phyloP scores from a whole-genome alignment of 306 rosid species.

The Hippophae gyantsensis region DNA sequence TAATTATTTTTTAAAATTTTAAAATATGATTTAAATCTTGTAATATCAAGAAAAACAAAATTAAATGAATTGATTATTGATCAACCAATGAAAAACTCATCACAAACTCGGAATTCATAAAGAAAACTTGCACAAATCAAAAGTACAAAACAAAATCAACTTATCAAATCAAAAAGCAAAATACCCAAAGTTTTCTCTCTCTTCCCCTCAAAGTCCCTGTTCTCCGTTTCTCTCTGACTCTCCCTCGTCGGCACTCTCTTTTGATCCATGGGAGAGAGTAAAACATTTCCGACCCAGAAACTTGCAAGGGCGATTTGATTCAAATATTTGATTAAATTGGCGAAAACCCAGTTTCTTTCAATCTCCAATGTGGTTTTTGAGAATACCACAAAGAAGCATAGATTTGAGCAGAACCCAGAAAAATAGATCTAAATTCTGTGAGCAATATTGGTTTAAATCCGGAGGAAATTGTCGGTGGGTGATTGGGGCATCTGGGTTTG shows the following conservation, averaged over 20 bases:
- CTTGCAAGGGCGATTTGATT: constrained; percentile 2
- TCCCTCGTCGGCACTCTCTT: constrained; percentile 8
- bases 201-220: background rate
- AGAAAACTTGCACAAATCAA: constrained; percentile 11
- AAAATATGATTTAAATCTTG: too few species aligned
- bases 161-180: constrained; percentile 2
- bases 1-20: too few species aligned
- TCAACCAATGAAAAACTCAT: constrained; percentile 33
- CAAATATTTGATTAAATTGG: constrained; percentile 8
- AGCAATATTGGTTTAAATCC: constrained; percentile 10
- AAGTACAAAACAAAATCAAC: background rate
- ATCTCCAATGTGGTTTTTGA: constrained; percentile 53
- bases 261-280: constrained; percentile 40
- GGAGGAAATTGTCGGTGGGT: constrained; percentile 29
- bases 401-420: constrained; percentile 30
- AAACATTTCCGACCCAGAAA: constrained; percentile 24
- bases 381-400: constrained; percentile 27
- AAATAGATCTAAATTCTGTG: constrained; percentile 28
- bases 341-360: constrained; percentile 10
- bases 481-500: constrained; percentile 29
- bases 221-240: background rate
- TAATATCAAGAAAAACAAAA: constrained; percentile 28
- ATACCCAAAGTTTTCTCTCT: background rate
- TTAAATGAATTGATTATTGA: constrained; percentile 34
- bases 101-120: constrained; percentile 16